Evolutionary conservation across 192 early-diverging fungal genomes (phyloP).

Genomic region (Coemansia furcata): DNA sequence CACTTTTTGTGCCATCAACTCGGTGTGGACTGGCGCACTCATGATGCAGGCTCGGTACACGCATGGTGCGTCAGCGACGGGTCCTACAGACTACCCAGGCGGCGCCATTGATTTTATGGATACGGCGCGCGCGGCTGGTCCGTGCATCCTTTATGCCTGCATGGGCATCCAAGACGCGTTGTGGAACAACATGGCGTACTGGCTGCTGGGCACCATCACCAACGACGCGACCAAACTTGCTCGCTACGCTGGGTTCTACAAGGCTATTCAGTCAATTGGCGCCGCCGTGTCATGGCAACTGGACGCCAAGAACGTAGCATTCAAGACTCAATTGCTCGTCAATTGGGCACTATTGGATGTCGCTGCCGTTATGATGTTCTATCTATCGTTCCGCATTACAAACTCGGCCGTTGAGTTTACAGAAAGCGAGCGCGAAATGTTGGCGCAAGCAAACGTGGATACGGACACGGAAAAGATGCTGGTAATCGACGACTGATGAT

Average conservation of each 20-base stretch:
- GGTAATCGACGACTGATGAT: neutral
- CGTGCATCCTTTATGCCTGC: constrained; percentile 62
- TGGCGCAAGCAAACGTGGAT: neutral
- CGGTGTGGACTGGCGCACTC: constrained; percentile 59
- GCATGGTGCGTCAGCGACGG: constrained; percentile 4
- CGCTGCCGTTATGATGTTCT: neutral
- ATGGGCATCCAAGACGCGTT: constrained; percentile 74
- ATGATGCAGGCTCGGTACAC: constrained; percentile 57
- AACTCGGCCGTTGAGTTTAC: neutral
- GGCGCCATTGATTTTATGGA: constrained; percentile 46
- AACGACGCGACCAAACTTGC: constrained; percentile 65
- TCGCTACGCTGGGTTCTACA: constrained; percentile 77
- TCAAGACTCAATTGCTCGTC: constrained; percentile 60
- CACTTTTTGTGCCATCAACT: constrained; percentile 36
- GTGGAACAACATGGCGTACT: constrained; percentile 72
- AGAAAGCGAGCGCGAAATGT: neutral
- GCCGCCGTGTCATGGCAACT: constrained; percentile 60
- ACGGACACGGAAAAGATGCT: neutral
- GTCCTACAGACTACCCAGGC: constrained; percentile 19
- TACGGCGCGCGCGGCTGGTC: constrained; percentile 51
- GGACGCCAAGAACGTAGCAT: constrained; percentile 75
- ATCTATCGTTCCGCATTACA: neutral
- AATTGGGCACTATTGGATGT: constrained; percentile 72
- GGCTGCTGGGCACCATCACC: constrained; percentile 74
- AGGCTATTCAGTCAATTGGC: constrained; percentile 71